phyloP scores from a whole-genome alignment of 768 basidiomycete genomes.

The Amanita molliuscula region DNA sequence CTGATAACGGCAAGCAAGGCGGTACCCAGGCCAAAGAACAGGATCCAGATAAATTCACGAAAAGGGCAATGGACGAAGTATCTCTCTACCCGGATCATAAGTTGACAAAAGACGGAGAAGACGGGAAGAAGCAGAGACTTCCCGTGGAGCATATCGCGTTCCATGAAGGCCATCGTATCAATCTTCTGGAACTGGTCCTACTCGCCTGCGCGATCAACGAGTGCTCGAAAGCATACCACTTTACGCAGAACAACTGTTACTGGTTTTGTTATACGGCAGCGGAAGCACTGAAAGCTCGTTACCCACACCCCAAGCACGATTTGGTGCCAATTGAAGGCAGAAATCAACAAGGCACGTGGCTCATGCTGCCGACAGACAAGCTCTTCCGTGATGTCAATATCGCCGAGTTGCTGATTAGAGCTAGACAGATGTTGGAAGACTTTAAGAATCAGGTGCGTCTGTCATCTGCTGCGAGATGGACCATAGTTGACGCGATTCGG shows the following conservation, averaged over 20 bases:
- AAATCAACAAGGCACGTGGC: background rate
- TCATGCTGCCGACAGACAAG: background rate
- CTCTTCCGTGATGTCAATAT: background rate
- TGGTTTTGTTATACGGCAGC: background rate
- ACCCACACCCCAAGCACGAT: background rate
- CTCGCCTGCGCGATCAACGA: background rate
- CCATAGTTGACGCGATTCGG: background rate
- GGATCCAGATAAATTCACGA: too few relatives aligned
- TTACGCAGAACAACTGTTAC: background rate
- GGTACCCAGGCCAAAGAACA: too few relatives aligned
- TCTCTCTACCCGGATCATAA: too few relatives aligned
- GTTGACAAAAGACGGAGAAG: background rate
- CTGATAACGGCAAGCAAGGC: too few relatives aligned
- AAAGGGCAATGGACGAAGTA: too few relatives aligned
- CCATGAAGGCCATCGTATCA: background rate
- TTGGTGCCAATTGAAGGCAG: background rate
- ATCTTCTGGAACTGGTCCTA: background rate
- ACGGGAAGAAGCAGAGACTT: background rate
- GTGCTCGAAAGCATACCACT: background rate
- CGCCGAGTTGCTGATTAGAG: background rate
- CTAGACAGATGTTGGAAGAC: background rate
- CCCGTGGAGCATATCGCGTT: background rate
- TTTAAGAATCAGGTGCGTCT: background rate
- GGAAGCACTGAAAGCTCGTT: background rate
- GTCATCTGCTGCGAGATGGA: background rate